Evolutionary conservation across 345 rosid species (phyloP).

Genomic region (Lepidium sativum): DNA sequence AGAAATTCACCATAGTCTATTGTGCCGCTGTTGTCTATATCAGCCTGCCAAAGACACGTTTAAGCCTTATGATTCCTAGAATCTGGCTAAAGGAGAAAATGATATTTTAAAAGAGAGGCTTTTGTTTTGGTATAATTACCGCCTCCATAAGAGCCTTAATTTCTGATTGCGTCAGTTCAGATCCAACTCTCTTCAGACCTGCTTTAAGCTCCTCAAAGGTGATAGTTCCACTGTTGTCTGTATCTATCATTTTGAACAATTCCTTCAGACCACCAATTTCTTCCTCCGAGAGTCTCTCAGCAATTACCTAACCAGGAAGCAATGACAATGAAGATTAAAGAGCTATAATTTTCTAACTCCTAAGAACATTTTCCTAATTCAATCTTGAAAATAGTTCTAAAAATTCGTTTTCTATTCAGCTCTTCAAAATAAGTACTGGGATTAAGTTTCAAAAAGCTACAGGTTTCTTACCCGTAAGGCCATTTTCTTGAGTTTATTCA

Average conservation of each 20-base stretch:
- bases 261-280: conserved; percentile 95
- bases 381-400: conserved; percentile 16
- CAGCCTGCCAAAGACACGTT: conserved; percentile 53
- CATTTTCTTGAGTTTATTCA: conserved; percentile 98
- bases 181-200: conserved; percentile 77
- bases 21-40: conserved; percentile 83
- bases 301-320: conserved; percentile 55
- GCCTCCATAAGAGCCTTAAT: conserved; percentile 92
- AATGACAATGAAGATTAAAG: background rate
- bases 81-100: background rate
- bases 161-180: conserved; percentile 84
- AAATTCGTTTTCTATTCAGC: background rate
- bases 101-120: background rate
- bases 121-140: conserved; percentile 31
- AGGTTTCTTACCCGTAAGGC: conserved; percentile 63
- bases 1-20: conserved; percentile 90
- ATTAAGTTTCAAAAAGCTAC: background rate
- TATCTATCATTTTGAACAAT: conserved; percentile 88
- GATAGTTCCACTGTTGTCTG: conserved; percentile 87
- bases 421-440: background rate
- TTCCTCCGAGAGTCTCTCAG: conserved; percentile 96
- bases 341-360: conserved; percentile 33
- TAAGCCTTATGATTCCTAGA: background rate
- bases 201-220: conserved; percentile 86
- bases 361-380: conserved; percentile 84